phyloP scores from a whole-genome alignment of 192 early-diverging fungal genomes.

The Coemansia furcata region DNA sequence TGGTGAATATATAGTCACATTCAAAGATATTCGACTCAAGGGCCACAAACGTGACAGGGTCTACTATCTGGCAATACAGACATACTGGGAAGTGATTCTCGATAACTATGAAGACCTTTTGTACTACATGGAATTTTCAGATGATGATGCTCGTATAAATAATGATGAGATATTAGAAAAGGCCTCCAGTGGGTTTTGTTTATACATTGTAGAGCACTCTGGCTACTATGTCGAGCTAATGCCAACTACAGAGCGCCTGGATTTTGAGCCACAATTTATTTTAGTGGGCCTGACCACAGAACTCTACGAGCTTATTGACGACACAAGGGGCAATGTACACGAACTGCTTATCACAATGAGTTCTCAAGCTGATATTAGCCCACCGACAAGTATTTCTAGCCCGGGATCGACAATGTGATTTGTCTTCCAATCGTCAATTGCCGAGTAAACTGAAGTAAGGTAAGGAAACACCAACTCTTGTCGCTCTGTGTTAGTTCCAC shows the following conservation, averaged over 20 bases:
- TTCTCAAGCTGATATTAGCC: not conserved
- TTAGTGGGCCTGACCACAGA: not conserved
- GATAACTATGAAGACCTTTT: not conserved
- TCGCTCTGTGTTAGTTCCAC: too few species aligned
- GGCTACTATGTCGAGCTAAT: not conserved
- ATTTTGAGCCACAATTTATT: not conserved
- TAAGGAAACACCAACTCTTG: too few species aligned
- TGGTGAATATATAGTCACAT: not conserved
- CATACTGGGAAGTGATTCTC: not conserved
- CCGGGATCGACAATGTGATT: not conserved
- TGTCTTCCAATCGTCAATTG: not conserved
- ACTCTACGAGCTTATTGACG: not conserved
- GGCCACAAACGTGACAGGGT: not conserved
- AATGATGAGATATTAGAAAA: not conserved
- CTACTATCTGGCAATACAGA: not conserved
- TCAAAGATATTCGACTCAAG: not conserved
- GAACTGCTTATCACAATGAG: not conserved
- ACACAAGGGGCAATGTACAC: not conserved
- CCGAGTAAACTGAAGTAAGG: not conserved
- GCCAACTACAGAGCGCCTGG: not conserved
- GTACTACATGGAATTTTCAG: not conserved
- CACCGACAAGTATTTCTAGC: not conserved
- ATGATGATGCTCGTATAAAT: not conserved
- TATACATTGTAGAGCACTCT: not conserved
- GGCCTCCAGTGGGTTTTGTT: not conserved